Evolutionary conservation across 1,139 yeast species (phyloP).

Genomic region (Magnusiomyces ingens): DNA sequence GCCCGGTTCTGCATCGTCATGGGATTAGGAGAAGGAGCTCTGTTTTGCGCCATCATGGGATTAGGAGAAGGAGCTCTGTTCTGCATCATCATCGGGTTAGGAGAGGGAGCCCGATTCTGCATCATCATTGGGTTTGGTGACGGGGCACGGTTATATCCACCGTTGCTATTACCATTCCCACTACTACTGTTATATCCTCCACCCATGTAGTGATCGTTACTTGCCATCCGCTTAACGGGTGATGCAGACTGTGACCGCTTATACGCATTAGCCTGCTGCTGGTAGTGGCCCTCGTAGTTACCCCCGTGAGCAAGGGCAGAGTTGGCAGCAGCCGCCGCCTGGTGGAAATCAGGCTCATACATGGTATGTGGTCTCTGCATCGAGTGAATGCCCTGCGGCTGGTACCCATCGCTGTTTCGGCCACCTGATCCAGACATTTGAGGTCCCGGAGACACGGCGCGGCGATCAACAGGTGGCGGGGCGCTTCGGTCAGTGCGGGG

Average conservation of each 20-base stretch:
- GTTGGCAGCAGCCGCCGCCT: background rate
- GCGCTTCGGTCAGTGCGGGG: background rate
- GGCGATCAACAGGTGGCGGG: background rate
- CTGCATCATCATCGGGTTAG: conserved; percentile 12
- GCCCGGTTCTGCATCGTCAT: conserved; percentile 5
- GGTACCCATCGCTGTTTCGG: background rate
- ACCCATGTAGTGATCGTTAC: background rate
- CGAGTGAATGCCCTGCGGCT: background rate
- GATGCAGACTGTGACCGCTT: conserved; percentile 25
- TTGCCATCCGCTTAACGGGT: conserved; percentile 17
- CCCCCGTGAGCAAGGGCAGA: background rate
- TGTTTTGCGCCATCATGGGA: conserved; percentile 9
- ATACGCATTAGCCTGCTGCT: conserved; percentile 2
- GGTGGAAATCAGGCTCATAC: conserved; percentile 6
- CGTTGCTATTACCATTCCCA: background rate
- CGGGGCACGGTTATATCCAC: conserved; percentile 1
- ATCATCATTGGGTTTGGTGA: conserved; percentile 8
- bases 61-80: conserved; percentile 15
- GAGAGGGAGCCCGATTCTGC: conserved; percentile 10
- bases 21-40: conserved; percentile 23
- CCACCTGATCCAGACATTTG: background rate
- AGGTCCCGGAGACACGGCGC: conserved; percentile 7
- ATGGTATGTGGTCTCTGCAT: conserved; percentile 6
- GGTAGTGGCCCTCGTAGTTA: background rate
- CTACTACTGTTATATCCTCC: background rate